Conservation (phyloP, 305 asterid species). For the Fraxinus ornus region DNA sequence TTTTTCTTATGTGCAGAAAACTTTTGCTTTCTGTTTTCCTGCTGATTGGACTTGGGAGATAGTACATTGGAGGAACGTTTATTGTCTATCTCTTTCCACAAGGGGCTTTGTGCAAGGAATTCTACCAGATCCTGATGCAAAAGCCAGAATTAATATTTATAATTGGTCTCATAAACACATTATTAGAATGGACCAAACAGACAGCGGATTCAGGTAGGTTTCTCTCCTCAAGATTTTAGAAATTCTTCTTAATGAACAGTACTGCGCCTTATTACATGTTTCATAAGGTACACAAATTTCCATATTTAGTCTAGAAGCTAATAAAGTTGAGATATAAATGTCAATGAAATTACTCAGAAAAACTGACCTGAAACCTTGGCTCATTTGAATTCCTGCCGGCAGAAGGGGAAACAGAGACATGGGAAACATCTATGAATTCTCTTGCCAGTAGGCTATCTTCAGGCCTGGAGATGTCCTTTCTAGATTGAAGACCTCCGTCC, state of each 20-base stretch:
- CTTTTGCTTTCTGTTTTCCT: slow-evolving; percentile 29
- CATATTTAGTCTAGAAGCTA: not conserved
- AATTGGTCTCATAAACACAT: not conserved
- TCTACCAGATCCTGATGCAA: slow-evolving; percentile 44
- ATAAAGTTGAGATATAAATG: slow-evolving; percentile 11
- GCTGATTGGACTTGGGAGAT: slow-evolving; percentile 41
- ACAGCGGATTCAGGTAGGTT: not conserved
- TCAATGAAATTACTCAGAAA: slow-evolving; percentile 5
- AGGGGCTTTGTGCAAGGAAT: slow-evolving; percentile 40
- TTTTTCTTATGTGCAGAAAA: slow-evolving; percentile 56
- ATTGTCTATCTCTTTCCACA: slow-evolving; percentile 34
- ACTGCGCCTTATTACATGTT: slow-evolving; percentile 9
- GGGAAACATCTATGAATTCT: slow-evolving; percentile 31
- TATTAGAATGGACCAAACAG: not conserved
- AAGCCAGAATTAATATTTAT: slow-evolving; percentile 16
- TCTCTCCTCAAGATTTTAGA: not conserved
- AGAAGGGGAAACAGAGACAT: slow-evolving; percentile 32
- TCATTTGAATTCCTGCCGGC: slow-evolving; percentile 30
- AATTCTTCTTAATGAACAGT: slow-evolving; percentile 5
- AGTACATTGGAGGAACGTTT: slow-evolving; percentile 26
- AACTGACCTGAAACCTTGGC: slow-evolving; percentile 44
- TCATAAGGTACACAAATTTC: slow-evolving; percentile 16
- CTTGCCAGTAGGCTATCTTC: slow-evolving; percentile 32
- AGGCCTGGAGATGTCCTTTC: slow-evolving; percentile 24
- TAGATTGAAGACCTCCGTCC: slow-evolving; percentile 36